Evolutionary conservation across 257 asterid genomes (phyloP), one percentile per base, ranked within the genome.

Genomic region (Solanum tarijense): DNA sequence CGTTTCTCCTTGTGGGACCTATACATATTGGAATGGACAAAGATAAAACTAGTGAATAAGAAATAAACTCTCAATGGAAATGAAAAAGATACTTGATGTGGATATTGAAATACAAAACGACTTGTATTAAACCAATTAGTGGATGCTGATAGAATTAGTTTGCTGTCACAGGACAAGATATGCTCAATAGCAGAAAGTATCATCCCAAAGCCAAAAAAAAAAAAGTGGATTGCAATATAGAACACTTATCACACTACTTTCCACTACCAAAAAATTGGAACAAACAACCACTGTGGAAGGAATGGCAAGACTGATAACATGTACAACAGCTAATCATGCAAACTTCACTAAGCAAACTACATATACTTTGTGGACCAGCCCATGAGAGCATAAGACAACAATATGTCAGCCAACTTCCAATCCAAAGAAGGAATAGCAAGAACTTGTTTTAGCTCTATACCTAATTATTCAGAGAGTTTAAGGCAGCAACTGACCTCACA

Each of bases 1-100:
- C 98, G 90, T 87, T 96, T 96, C 92, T 96, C 99, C 89, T 94
- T 96, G 27, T 91, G 93, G 52, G 98, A 95, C 92, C 99, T 94
- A 92, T 76, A 46, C 79, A 76, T 20, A 60, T 41, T 73, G 89
- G 12, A 85, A 62, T 13, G 41, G 86, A 46, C 60, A 86, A 23
- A 31, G 58, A 73, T 48, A 72, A 46, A 48, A 82, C 12, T 20
- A 18, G 69, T 48, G 21, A 32, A 31, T 48, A 10, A 48, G 43
- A 31, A 82, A 48, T 29, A 18, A 31, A 20, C 31, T 52, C 43
- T 20, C 11, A 31, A 82, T 31, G 18, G 20, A 52, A 82, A 48
- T 82, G 68, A 82, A 48, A 82, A 82, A 31, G 41, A 52, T 82
- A 48, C 43, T 82, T 18, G 65, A 81, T 79, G 9, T 82, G 66